phyloP scores from a whole-genome alignment of 768 basidiomycete genomes.

The Pleurotus tuber-regium region DNA sequence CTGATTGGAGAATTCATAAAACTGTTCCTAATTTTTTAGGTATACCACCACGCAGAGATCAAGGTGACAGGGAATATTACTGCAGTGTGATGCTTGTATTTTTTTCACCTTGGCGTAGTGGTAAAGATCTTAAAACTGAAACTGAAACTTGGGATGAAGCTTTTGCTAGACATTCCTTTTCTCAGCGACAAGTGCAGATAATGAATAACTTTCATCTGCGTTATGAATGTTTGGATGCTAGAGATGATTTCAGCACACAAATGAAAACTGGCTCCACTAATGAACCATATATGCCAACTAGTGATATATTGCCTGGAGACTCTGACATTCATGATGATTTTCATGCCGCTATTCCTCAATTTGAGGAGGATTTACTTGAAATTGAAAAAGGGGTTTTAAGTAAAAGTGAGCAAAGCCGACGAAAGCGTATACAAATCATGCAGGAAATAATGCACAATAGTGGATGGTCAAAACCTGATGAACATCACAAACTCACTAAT shows the following conservation, averaged over 20 bases:
- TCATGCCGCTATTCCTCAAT: neutral
- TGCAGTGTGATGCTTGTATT: conserved; percentile 29
- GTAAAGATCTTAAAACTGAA: conserved; percentile 21
- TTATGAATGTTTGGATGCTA: conserved; percentile 26
- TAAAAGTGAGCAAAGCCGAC: neutral
- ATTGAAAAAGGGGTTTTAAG: neutral
- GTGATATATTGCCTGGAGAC: neutral
- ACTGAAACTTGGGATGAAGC: conserved; percentile 21
- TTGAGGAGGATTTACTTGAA: neutral
- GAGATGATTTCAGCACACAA: conserved; percentile 22
- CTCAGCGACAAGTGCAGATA: conserved; percentile 9
- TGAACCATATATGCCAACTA: neutral
- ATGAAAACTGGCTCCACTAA: conserved; percentile 9
- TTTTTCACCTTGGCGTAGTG: conserved; percentile 30
- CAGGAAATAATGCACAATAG: neutral
- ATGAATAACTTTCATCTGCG: conserved; percentile 26
- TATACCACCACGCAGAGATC: conserved; percentile 26
- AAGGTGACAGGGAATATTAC: conserved; percentile 32
- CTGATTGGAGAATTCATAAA: neutral
- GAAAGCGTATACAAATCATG: neutral
- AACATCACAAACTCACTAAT: neutral
- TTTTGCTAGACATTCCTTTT: conserved; percentile 14
- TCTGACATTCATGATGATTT: neutral
- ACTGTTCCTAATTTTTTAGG: conserved; percentile 29
- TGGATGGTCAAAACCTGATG: neutral